Evolutionary conservation across 768 basidiomycete genomes (phyloP), one percentile per base, ranked within the genome.

Genomic region (Candolleomyces aberdarensis): DNA sequence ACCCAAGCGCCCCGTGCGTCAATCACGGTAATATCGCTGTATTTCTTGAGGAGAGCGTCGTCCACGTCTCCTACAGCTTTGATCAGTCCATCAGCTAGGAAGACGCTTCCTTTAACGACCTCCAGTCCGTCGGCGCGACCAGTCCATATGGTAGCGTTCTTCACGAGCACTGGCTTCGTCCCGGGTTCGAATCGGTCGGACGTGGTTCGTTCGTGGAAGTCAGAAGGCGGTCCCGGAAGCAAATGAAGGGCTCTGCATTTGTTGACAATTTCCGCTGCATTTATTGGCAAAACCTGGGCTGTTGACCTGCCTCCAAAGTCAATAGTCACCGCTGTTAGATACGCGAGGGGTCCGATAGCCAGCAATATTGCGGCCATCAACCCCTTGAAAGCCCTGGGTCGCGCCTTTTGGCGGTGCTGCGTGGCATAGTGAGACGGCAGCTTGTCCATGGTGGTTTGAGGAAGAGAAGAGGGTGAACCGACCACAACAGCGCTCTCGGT

Each of bases 111-210:
- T 20, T 74, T 69, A 36, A 88, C 64, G 22, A 87, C 76, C 67
- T 87, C 85, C 11, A 76, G 74, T 15, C 86, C 86, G 51, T 81
- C 75, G 36, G 72, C 69, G 56, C 74, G 75, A 46, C 85, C 86
- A 2, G 85, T 81, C 86, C 86, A 80, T 57, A 89, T 77, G 48
- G 83, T 89, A 19, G 87, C 92, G 67, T 94, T 92, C 69, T 74
- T 81, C 61, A 96, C 79, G 59, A 88, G 76, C 10, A 84, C 84
- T 1, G 89, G 74, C 14, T 75, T 75, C 4, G 91, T 92, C 8
- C 86, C 89, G 4, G 75, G 67, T 51, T 78, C 84, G 61, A 79
- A 89, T 32, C 89, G 77, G 67, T 91, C 89, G 1, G 87, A 89
- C 36, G 75, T 56, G 13, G 68, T 68, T 29, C 80, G 74, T 36